Evolutionary conservation across 345 rosid genomes (phyloP).

Genomic region (Euclidium syriacum): DNA sequence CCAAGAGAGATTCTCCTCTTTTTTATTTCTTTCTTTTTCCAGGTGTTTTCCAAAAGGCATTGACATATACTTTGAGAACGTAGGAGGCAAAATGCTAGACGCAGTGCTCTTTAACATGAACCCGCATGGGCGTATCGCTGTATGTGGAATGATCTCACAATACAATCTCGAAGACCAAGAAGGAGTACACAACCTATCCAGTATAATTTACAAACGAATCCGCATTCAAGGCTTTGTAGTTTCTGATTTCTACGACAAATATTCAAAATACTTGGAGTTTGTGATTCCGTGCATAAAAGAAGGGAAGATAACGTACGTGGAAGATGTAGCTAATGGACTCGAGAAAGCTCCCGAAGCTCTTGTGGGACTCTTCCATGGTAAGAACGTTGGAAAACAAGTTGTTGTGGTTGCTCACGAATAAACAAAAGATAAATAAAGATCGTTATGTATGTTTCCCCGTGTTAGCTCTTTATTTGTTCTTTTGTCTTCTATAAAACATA

Average conservation of each 20-base stretch:
- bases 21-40: too few relatives aligned
- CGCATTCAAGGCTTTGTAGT: constrained; percentile 37
- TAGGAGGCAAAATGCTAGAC: constrained; percentile 54
- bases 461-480: too few relatives aligned
- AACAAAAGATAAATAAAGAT: background rate
- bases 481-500: too few relatives aligned
- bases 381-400: constrained; percentile 55
- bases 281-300: constrained; percentile 36
- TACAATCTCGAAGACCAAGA: constrained; percentile 41
- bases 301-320: constrained; percentile 51
- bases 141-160: constrained; percentile 56
- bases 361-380: constrained; percentile 47
- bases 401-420: constrained; percentile 29
- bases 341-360: constrained; percentile 51
- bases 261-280: constrained; percentile 37
- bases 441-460: too few relatives aligned
- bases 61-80: constrained; percentile 48
- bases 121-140: constrained; percentile 35
- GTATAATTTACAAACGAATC: constrained; percentile 25
- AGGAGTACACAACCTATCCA: constrained; percentile 29
- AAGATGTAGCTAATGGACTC: constrained; percentile 53
- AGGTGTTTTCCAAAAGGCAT: constrained; percentile 42
- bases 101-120: constrained; percentile 51
- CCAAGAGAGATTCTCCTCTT: too few relatives aligned
- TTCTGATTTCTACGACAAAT: constrained; percentile 40